Conservation (phyloP, 108 stramenopile genomes). For the Mediolabrus comicus region DNA sequence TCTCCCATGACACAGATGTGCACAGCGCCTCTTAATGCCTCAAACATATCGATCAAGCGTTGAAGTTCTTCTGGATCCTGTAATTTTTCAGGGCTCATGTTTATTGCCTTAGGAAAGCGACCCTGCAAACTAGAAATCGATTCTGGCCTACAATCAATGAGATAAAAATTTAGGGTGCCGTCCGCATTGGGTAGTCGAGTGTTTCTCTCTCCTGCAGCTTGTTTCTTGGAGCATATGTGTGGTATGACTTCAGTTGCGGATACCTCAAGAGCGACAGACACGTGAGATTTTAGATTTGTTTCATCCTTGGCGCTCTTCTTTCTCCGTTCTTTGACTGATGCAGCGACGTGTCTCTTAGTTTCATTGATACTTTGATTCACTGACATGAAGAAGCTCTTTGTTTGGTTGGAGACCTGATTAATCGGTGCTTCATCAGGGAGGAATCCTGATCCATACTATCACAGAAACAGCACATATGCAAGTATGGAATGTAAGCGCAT, state of each 20-base stretch:
- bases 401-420: conserved; percentile 34
- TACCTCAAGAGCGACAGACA: conserved; percentile 56
- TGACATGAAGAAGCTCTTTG: conserved; percentile 46
- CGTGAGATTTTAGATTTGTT: conserved; percentile 25
- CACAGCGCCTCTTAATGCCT: conserved; percentile 71
- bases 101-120: conserved; percentile 73
- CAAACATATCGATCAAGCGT: conserved; percentile 71
- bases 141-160: conserved; percentile 79
- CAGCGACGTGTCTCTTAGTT: conserved; percentile 38
- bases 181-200: conserved; percentile 8
- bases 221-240: conserved; percentile 64
- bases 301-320: conserved; percentile 19
- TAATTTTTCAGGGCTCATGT: conserved; percentile 64
- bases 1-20: conserved; percentile 83
- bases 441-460: conserved; percentile 74
- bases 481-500: background rate
- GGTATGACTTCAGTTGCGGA: conserved; percentile 72
- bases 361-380: conserved; percentile 45
- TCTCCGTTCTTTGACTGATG: conserved; percentile 33
- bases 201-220: conserved; percentile 17
- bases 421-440: conserved; percentile 66
- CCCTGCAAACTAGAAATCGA: conserved; percentile 65
- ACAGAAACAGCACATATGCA: background rate
- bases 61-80: conserved; percentile 64
- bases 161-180: conserved; percentile 63